Evolutionary conservation across 2,329 filamentous ascomycete genomes (phyloP), one percentile per base, ranked within the genome.

Genomic region (Paracorniculantispora psalliotae): DNA sequence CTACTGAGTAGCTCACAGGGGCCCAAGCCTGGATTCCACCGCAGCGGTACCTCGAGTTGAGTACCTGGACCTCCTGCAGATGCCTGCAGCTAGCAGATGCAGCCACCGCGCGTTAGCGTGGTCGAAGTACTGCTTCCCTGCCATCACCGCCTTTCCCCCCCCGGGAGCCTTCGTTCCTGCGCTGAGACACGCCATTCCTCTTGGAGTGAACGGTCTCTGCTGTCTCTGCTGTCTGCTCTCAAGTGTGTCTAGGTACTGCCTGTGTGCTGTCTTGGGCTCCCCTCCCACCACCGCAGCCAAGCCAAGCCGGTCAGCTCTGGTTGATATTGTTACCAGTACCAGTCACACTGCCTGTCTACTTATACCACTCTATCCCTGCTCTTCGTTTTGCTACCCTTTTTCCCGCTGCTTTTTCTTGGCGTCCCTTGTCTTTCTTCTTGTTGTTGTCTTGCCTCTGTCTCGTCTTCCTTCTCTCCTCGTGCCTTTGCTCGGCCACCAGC

Each of bases 101-200:
- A 33, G 30, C 12, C 6, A 6, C 30, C 30, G 30, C n/a, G n/a
- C n/a, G n/a, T n/a, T n/a, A n/a, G n/a, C n/a, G n/a, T n/a, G n/a
- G n/a, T n/a, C n/a, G n/a, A n/a, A n/a, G n/a, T n/a, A n/a, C n/a
- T n/a, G n/a, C n/a, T n/a, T n/a, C n/a, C 41, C 9, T 46, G 10
- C 12, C 43, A 26, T 46, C 43, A 46, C 43, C 43, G 43, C 43
- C 43, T 46, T 17, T 46, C 43, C 21, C n/a, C n/a, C n/a, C n/a
- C n/a, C n/a, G n/a, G n/a, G n/a, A n/a, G 33, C 10, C 33, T 65
- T 66, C 71, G 71, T 74, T 74, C 72, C 71, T 71, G 66, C 66
- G 65, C 73, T 71, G 67, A 75, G 72, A 75, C 73, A 74, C 60
- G 57, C 67, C 67, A 71, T 70, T 69, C 71, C 69, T 63, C 62